Base-by-base conservation (phyloP, 2,329 filamentous ascomycete species). In the Botryosphaeria agaves region DNA sequence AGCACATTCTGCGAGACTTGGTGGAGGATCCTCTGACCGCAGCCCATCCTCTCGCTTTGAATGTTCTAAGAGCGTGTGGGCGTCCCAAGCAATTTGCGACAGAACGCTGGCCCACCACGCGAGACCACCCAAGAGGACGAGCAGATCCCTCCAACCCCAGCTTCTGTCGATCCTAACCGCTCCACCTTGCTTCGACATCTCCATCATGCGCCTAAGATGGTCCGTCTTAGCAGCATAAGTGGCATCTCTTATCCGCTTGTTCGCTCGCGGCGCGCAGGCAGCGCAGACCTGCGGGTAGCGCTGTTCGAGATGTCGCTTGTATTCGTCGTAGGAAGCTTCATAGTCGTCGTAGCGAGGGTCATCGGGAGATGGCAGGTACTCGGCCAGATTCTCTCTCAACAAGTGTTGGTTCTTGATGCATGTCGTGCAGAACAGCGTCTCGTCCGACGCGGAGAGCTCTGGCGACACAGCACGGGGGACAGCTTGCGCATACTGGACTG, bases 331-430 rank as follows among this genome's bases (percentile, higher is more conserved):
- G 29, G 68, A 66, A 32, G 64, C 65, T 49, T 84, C 76, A 38
- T 76, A 75, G 36, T 71, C 63, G 3, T 56, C 58, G 48, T 85
- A 83, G 31, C 77, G 64, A 0, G 79, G 73, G 39, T 87, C 69
- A 15, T 63, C 57, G 26, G 64, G 55, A 14, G 69, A 56, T 0
- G 77, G 75, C 2, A 91, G 66, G 51, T 91, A 95, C 35, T 87
- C 75, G 3, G 82, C 76, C 23, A 95, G 62, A 0, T 73, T 72
- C 26, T 74, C 67, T 19, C 74, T 77, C 40, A 85, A 72, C 5
- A 94, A 62, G 33, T 80, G 74, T 50, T 98, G 89, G 51, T 98
- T 95, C 51, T 83, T 82, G 30, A 85, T 58, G 46, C 89, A 98
- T 32, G 67, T 77, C 28, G 67, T 56, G 63, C 89, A 98, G 50